Evolutionary conservation across 2,329 filamentous ascomycete genomes (phyloP).

Genomic region (Colletotrichum caudatum): DNA sequence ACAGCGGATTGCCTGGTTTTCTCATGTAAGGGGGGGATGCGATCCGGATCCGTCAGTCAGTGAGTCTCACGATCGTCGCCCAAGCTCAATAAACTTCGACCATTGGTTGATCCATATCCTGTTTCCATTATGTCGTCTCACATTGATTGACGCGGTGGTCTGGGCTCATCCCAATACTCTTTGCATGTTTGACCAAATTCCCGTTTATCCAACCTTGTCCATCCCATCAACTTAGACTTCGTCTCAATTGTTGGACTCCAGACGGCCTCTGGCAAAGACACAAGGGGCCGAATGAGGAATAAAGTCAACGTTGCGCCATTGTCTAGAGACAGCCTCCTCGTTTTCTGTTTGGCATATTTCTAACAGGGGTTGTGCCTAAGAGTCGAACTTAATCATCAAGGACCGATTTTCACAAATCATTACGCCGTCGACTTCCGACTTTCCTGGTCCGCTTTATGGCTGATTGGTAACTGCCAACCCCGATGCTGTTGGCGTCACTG

Average conservation of each 20-base stretch:
- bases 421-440: not conserved
- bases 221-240: not conserved
- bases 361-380: not conserved
- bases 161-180: not conserved
- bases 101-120: not conserved
- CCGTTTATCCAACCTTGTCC: not conserved
- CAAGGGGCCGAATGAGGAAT: not conserved
- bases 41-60: slow-evolving; percentile 13
- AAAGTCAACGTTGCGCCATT: not conserved
- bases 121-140: not conserved
- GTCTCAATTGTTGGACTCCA: not conserved
- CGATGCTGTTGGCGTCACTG: not conserved
- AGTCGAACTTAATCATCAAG: too few species aligned
- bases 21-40: not conserved
- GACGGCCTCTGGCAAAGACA: not conserved
- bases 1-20: slow-evolving; percentile 2
- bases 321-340: not conserved
- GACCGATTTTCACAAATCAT: not conserved
- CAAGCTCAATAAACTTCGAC: slow-evolving; percentile 5
- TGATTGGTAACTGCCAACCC: not conserved
- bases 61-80: not conserved
- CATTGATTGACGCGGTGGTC: not conserved
- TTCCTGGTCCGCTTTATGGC: not conserved
- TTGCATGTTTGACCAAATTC: not conserved
- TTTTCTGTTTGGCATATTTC: not conserved